These are phyloP conservation scores for Polygonum maritimum DNA, from an alignment of 148 eudicot genomes.

Conservation along the genomic window DNA sequence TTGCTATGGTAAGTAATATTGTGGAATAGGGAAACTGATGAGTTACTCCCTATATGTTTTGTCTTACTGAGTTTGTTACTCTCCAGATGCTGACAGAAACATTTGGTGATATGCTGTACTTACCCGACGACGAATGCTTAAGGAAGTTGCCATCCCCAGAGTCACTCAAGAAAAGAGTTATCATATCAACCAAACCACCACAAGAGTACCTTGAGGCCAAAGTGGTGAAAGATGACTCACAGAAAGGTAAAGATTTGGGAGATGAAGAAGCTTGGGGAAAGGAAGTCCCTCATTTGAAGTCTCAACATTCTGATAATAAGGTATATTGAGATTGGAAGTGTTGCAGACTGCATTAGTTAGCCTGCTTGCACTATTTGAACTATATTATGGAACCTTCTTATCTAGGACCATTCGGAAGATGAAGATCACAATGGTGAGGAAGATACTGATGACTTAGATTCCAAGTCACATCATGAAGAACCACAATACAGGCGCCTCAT, in stretches of 20 bases:
- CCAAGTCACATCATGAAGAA: slow-evolving; percentile 32
- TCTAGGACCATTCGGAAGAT: slow-evolving; percentile 29
- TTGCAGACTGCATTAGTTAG: background rate
- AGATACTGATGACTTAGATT: slow-evolving; percentile 29
- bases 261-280: slow-evolving; percentile 76
- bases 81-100: slow-evolving; percentile 75
- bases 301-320: slow-evolving; percentile 23
- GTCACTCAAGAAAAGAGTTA: slow-evolving; percentile 44
- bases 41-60: background rate
- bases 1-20: slow-evolving; percentile 49
- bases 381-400: background rate
- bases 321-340: slow-evolving; percentile 19
- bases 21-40: background rate
- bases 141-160: slow-evolving; percentile 82
- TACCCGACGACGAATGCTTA: slow-evolving; percentile 55
- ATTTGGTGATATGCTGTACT: slow-evolving; percentile 66
- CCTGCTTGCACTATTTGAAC: background rate
- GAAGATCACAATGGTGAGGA: slow-evolving; percentile 45
- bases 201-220: slow-evolving; percentile 53
- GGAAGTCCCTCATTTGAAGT: slow-evolving; percentile 39
- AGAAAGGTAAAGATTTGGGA: slow-evolving; percentile 24
- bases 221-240: slow-evolving; percentile 28
- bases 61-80: slow-evolving; percentile 4
- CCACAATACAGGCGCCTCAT: slow-evolving; percentile 58
- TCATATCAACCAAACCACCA: slow-evolving; percentile 94